Evolutionary conservation across 139 green algal species (phyloP).

Genomic region (Edaphochlamys debaryana): DNA sequence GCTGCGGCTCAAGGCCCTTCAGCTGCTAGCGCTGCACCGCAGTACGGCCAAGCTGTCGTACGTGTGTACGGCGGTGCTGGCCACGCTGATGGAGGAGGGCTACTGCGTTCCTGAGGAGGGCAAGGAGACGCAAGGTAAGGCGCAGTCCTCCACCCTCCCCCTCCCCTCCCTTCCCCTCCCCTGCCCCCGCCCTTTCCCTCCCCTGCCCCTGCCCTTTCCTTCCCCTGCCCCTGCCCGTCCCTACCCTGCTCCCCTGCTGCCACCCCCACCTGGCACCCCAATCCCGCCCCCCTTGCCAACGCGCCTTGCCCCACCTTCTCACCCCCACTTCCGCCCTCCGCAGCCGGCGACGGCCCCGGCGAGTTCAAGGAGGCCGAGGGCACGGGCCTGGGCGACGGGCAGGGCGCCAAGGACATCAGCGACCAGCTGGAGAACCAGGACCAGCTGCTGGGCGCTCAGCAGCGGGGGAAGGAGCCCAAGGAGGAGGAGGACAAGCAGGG

Average conservation of each 20-base stretch:
- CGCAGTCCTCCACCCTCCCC: no score
- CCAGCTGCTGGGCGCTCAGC: conserved; percentile 91
- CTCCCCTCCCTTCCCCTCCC: no score
- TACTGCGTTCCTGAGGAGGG: conserved; percentile 86
- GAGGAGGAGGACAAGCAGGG: conserved; percentile 56
- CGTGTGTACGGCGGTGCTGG: conserved; percentile 81
- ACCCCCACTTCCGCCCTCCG: not conserved
- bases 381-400: conserved; percentile 90
- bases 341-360: conserved; percentile 59
- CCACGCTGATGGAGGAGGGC: conserved; percentile 83
- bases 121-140: conserved; percentile 55
- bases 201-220: no score
- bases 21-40: conserved; percentile 71
- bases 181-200: no score
- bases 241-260: no score
- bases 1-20: conserved; percentile 55
- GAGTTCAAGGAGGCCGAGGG: conserved; percentile 74
- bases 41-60: conserved; percentile 86
- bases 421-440: conserved; percentile 95
- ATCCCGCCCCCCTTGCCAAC: no score
- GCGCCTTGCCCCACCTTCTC: not conserved
- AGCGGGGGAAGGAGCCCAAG: conserved; percentile 69
- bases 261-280: no score
- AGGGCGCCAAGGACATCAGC: conserved; percentile 86
- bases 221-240: no score